A percentile compares a stretch with the other conserved stretches of the same genome.
Conservation (phyloP, 2,329 filamentous ascomycete species). For the Cladosporium sp. region DNA sequence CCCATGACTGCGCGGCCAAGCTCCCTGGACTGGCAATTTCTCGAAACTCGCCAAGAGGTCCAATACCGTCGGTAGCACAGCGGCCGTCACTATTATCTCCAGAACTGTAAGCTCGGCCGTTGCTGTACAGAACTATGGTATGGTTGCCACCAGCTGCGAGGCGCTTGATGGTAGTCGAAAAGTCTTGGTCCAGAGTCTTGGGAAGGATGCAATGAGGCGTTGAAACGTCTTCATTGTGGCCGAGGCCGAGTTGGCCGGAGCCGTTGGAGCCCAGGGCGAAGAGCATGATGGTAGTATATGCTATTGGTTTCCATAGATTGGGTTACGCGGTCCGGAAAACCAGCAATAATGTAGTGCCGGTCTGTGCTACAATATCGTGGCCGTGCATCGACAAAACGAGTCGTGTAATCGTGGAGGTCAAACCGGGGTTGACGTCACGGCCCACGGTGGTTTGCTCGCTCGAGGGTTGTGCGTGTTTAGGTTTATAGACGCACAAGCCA, state of each 20-base stretch:
- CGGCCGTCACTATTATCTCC: constrained; percentile 59
- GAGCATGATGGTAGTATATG: constrained; percentile 18
- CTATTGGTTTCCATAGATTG: neutral
- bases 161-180: constrained; percentile 21
- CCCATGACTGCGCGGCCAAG: neutral
- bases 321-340: neutral
- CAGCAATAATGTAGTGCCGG: neutral
- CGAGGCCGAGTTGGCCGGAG: constrained; percentile 53
- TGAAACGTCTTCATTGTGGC: constrained; percentile 44
- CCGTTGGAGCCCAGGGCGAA: constrained; percentile 53
- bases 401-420: constrained; percentile 10
- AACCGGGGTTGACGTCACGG: constrained; percentile 6
- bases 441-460: neutral
- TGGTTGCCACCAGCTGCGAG: constrained; percentile 79
- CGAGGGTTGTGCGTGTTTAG: neutral
- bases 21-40: neutral
- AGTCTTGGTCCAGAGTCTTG: neutral
- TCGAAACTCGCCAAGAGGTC: constrained; percentile 19
- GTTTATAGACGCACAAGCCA: neutral
- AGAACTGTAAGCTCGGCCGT: constrained; percentile 62
- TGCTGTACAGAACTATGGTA: constrained; percentile 67
- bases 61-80: constrained; percentile 34
- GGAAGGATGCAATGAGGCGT: constrained; percentile 26
- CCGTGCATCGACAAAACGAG: constrained; percentile 7
- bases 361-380: neutral